Evolutionary conservation across 257 asterid species (phyloP).

Genomic region (Solanum stenotomum): DNA sequence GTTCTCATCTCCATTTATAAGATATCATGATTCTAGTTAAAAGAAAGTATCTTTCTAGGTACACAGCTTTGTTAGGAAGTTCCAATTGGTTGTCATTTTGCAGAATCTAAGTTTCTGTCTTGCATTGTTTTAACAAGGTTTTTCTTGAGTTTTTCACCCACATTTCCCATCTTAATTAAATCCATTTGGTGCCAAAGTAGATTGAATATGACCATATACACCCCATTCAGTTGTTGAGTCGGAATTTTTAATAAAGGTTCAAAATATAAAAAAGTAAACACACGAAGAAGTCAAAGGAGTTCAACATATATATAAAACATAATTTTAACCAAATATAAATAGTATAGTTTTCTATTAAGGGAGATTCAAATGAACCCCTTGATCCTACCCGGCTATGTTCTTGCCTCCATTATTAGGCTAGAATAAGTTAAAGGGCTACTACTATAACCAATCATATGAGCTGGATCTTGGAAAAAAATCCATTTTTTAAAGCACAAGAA

Average conservation of each 20-base stretch:
- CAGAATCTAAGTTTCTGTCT: neutral
- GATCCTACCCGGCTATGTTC: neutral
- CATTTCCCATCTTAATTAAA: neutral
- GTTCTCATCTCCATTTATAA: neutral
- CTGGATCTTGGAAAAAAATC: neutral
- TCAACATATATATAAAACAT: neutral
- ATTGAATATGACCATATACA: neutral
- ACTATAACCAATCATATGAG: neutral
- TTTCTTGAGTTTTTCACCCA: neutral
- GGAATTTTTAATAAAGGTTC: neutral
- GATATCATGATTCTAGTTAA: neutral
- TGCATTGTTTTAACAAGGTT: neutral
- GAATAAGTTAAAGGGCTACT: neutral
- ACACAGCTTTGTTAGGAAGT: neutral
- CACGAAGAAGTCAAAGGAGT: neutral
- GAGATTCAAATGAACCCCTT: neutral
- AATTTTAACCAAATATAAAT: fast-evolving
- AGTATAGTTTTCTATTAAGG: fast-evolving
- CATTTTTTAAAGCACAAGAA: neutral
- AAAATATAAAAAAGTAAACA: neutral
- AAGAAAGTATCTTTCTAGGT: neutral
- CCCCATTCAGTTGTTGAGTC: fast-evolving
- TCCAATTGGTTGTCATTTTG: neutral
- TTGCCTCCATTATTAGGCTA: neutral
- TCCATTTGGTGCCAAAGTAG: neutral